Percentiles rank a stretch among this genome's conserved stretches.
Conservation (phyloP, 2,329 filamentous ascomycete genomes). For the Periconia digitata region DNA sequence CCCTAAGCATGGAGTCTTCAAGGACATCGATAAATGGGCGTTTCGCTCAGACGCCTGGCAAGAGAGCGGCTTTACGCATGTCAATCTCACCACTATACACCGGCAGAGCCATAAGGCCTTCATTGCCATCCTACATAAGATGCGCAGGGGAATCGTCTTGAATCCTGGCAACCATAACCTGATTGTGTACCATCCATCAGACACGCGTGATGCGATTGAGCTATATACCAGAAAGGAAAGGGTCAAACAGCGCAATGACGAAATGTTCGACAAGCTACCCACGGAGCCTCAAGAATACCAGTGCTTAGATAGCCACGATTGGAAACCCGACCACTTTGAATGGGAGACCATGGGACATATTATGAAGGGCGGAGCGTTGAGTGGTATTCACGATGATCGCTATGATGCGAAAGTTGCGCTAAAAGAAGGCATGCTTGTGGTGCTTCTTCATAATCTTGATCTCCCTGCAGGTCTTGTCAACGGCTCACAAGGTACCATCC, state of each 20-base stretch:
- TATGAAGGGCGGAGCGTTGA: slow-evolving; percentile 22
- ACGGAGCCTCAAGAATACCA: slow-evolving; percentile 26
- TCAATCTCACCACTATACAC: slow-evolving; percentile 59
- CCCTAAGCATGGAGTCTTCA: slow-evolving; percentile 43
- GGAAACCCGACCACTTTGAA: slow-evolving; percentile 31
- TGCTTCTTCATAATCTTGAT: slow-evolving; percentile 55
- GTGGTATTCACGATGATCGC: slow-evolving; percentile 45
- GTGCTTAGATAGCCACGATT: slow-evolving; percentile 48
- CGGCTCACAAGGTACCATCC: slow-evolving; percentile 36
- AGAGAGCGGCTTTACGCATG: slow-evolving; percentile 55
- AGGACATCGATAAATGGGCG: slow-evolving; percentile 61
- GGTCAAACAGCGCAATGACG: slow-evolving; percentile 36
- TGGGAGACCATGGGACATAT: slow-evolving; percentile 16
- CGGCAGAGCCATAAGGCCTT: slow-evolving; percentile 59
- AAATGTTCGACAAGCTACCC: slow-evolving; percentile 35
- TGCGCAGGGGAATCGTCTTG: slow-evolving; percentile 51
- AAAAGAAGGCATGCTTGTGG: slow-evolving; percentile 56
- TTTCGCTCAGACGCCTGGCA: slow-evolving; percentile 60
- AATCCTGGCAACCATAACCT: slow-evolving; percentile 41
- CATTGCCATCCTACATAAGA: slow-evolving; percentile 58
- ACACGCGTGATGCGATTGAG: slow-evolving; percentile 48
- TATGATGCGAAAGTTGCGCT: slow-evolving; percentile 49
- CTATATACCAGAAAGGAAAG: slow-evolving; percentile 48
- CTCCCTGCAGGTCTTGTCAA: slow-evolving; percentile 34
- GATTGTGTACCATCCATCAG: slow-evolving; percentile 50